Evolutionary conservation across 1,139 yeast species (phyloP).

Genomic region (Pichia sp.): DNA sequence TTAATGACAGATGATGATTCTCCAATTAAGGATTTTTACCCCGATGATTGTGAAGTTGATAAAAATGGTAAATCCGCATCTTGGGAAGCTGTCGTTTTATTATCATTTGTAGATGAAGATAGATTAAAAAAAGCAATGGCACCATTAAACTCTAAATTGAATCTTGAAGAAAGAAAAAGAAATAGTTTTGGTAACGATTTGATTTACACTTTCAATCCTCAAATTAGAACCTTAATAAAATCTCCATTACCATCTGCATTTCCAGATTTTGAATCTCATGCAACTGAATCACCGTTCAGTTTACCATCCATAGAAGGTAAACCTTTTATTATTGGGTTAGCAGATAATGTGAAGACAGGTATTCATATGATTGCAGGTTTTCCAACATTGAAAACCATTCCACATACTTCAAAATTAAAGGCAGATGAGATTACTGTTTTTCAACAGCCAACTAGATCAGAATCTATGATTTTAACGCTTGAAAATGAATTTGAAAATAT

Average conservation of each 20-base stretch:
- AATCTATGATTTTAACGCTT: slow-evolving; percentile 66
- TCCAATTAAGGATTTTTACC: slow-evolving; percentile 87
- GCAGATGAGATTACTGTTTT: slow-evolving; percentile 63
- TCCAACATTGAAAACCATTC: slow-evolving; percentile 71
- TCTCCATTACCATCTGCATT: slow-evolving; percentile 79
- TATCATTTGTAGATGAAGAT: slow-evolving; percentile 84
- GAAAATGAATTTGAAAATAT: slow-evolving; percentile 44
- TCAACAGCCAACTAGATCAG: slow-evolving; percentile 79
- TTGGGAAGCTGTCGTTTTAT: slow-evolving; percentile 98
- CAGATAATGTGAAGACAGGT: slow-evolving; percentile 66
- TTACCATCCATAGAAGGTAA: slow-evolving; percentile 45
- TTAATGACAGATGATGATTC: slow-evolving; percentile 87
- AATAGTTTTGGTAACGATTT: slow-evolving; percentile 70
- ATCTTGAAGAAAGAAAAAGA: slow-evolving; percentile 64
- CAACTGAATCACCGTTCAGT: slow-evolving; percentile 52
- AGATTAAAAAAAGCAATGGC: slow-evolving; percentile 66
- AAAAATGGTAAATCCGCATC: slow-evolving; percentile 91
- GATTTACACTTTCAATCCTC: slow-evolving; percentile 69
- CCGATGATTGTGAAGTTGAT: slow-evolving; percentile 81
- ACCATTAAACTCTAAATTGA: slow-evolving; percentile 53
- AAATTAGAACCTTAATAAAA: slow-evolving; percentile 58
- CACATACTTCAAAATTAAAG: slow-evolving; percentile 43
- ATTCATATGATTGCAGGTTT: slow-evolving; percentile 75
- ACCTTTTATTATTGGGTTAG: slow-evolving; percentile 51
- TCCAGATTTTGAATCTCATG: slow-evolving; percentile 69